Evolutionary conservation across 345 rosid species (phyloP), one percentile per base, ranked within the genome.

Genomic region (Eucalyptus regnans): DNA sequence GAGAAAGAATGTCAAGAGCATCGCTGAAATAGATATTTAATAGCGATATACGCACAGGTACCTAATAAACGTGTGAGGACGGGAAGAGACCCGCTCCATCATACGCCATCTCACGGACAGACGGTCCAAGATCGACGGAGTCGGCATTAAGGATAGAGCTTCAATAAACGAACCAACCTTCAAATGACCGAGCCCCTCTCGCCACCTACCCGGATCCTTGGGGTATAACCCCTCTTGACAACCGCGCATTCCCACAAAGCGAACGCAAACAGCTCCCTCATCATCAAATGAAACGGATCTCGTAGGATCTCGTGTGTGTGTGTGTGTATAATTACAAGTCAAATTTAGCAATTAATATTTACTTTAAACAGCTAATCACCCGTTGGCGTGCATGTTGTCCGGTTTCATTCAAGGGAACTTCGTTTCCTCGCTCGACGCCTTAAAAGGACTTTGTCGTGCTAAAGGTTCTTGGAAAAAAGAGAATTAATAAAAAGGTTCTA

Each of bases 31-130:
- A 60, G 68, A 8, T 58, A 6, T 3, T 5, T 12, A 6, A 60
- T 60, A 29, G 15, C 31, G 2, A 27, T 15, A 5, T 4, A 7
- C 2, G 3, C 31, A 27, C 31, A 12, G 1, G 66, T 27, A 27
- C 66, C n/a, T 5, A 27, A 60, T 60, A n/a, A 14, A 64, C 7
- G 17, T 12, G 71, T 14, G 71, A 64, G 33, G 37, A 62, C 0
- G 8, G 37, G 37, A 7, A 13, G 71, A 64, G 71, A n/a, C 37
- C 33, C 37, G 6, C 71, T 64, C 37, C 3, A 14, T 64, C 71
- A 7, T 7, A 12, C 1, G 0, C 16, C 8, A 27, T 12, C 31
- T 5, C 33, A 27, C 7, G 25, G 0, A 27, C 3, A 11, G 4
- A 29, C 13, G n/a, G 2, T 60, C 6, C 66, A 7, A 51, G 18